Base-by-base conservation (phyloP, 2,329 filamentous ascomycete species). In the Penicillium sp. region DNA sequence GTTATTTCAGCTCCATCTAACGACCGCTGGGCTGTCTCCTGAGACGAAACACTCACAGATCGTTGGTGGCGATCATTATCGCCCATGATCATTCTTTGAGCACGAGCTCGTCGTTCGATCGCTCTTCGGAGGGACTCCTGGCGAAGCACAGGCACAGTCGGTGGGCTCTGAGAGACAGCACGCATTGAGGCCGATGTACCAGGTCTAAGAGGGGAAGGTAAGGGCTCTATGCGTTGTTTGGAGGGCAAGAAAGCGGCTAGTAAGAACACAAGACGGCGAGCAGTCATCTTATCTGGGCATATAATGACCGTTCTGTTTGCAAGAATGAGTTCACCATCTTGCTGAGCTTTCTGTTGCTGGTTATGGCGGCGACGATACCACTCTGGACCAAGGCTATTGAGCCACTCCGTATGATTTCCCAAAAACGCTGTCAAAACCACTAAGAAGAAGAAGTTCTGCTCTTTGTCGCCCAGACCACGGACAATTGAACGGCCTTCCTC, bases 351-450 rank as follows among this genome's bases (percentile, higher is more conserved):
- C 63, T 83, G 79, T 61, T 81, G 78, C 58, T 81, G 72, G 55
- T 76, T 75, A 61, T 82, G 76, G 30, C 80, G 79, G 51, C 78
- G 78, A 40, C 79, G 76, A 64, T 82, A 80, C 76, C 80, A 80
- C 50, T 80, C 80, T 2, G 82, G 82, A 1, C 80, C 81, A 19
- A 84, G 68, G 4, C 75, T 68, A 55, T 79, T 80, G 11, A 86
- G 76, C 83, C 83, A 85, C 61, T 84, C 81, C 0, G 82, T 84
- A 61, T 85, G 82, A 40, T 80, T 83, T 0, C 82, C 83, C 50
- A 86, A 70, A 54, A 85, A 85, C 1, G 82, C 82, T 1, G 83
- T 85, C 30, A 85, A 72, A 12, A 84, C 71, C 25, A 82, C 83
- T 63, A 82, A 78, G 60, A 85, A 81, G 67, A 85, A 85, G 63